Base-by-base conservation (phyloP, 768 basidiomycete genomes). In the Neoboletus brunneissimus region DNA sequence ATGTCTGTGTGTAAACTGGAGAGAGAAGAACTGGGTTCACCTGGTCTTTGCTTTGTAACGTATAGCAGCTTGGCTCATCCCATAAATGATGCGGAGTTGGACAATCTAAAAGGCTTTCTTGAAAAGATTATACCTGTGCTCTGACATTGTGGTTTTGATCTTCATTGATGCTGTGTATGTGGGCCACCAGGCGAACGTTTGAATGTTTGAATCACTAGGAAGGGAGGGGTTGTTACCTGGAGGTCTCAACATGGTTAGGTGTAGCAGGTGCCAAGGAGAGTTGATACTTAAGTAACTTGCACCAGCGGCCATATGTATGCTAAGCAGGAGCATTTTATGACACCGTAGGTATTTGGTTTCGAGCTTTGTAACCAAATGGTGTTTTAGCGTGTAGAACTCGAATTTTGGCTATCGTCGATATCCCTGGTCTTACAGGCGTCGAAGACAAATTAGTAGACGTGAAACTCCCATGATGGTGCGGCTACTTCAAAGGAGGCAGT, bases 21-120 rank as follows among this genome's bases (percentile, higher is more conserved):
- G 15, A 56, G 27, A 44, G 22, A 35, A 20, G 43, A 32, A 2
- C 42, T 55, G 12, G 53, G 55, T 40, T 40, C n/a, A 20, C 40
- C 52, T 32, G 42, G 54, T 16, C 54, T 56, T 56, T 40, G 42
- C 29, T 56, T 56, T 6, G 42, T 55, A 34, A 29, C 41, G 8
- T 56, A 32, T 20, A 15, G 23, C 12, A 23, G n/a, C 22, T 32
- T 54, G 51, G 55, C 29, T 40, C 43, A 56, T 29, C 40, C 20
- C 43, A 11, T 37, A 23, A 45, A 15, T 31, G 31, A 0, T 32
- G 43, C 27, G 5, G 53, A 55, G 16, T 8, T 55, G 35, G 29
- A 45, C 15, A 42, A 43, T 37, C 20, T 55, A 15, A n/a, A 31
- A 9, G 29, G 5, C 3, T 40, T 56, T 38, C 1, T 58, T 10